Evolutionary conservation across 1,284 basidiomycete species (phyloP).

Genomic region (Ceratobasidium sp.): DNA sequence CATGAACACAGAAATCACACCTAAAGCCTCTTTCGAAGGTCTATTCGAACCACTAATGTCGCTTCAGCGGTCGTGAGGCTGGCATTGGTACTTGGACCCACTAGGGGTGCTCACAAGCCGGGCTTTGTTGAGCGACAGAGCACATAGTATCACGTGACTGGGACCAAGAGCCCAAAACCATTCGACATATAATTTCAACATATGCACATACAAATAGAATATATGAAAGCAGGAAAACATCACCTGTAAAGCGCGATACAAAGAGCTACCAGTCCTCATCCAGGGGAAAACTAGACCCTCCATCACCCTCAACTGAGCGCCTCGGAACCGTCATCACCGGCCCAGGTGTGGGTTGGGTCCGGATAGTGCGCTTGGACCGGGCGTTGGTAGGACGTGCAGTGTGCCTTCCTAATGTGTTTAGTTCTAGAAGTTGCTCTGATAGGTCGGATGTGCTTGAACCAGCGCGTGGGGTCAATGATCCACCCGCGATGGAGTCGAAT

Average conservation of each 20-base stretch:
- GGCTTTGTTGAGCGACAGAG: not conserved
- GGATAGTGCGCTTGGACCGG: slow-evolving; percentile 36
- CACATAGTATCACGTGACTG: not conserved
- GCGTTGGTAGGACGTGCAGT: not conserved
- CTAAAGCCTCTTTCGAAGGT: slow-evolving; percentile 15
- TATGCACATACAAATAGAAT: slow-evolving; percentile 45
- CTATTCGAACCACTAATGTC: not conserved
- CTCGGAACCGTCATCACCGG: slow-evolving; percentile 38
- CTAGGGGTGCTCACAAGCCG: not conserved
- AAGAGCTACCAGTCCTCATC: slow-evolving; percentile 39
- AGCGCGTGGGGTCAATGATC: slow-evolving; percentile 25
- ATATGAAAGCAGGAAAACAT: slow-evolving; percentile 30
- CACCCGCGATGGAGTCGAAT: slow-evolving; percentile 30
- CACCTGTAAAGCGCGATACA: slow-evolving; percentile 7
- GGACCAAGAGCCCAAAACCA: not conserved
- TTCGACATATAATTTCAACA: slow-evolving; percentile 37
- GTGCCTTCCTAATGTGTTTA: slow-evolving; percentile 12
- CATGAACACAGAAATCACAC: not conserved
- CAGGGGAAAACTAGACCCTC: not conserved
- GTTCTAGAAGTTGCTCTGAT: slow-evolving; percentile 30
- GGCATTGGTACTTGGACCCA: not conserved
- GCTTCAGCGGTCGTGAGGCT: slow-evolving; percentile 13
- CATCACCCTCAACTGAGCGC: slow-evolving; percentile 25
- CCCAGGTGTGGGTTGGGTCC: slow-evolving; percentile 33
- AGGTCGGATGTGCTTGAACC: slow-evolving; percentile 21